Conservation (phyloP, 441 rosid species). For the Manihot esculenta region DNA sequence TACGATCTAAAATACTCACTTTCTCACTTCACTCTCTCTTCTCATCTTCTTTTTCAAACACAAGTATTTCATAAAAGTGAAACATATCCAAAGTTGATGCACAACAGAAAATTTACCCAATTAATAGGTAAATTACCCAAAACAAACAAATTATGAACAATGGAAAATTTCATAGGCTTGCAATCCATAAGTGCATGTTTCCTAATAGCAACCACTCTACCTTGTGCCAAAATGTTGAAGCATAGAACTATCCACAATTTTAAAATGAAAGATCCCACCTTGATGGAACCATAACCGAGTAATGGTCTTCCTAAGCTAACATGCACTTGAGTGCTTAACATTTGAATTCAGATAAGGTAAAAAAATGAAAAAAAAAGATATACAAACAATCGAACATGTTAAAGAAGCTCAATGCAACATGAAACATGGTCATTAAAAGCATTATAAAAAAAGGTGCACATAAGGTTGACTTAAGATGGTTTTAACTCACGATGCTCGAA, state of each 20-base stretch:
- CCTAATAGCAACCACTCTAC: neutral
- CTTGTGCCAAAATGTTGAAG: neutral
- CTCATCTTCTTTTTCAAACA: too few relatives aligned
- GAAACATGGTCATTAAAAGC: neutral
- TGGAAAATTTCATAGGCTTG: too few relatives aligned
- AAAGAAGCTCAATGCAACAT: neutral
- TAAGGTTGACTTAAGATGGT: neutral
- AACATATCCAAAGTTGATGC: too few relatives aligned
- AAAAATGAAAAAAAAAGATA: neutral
- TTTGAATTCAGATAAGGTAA: neutral
- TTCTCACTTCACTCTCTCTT: too few relatives aligned
- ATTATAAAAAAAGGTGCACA: too few relatives aligned
- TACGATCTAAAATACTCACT: too few relatives aligned
- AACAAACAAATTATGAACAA: neutral
- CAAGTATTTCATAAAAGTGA: too few relatives aligned
- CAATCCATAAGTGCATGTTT: neutral
- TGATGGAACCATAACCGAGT: neutral
- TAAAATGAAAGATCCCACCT: neutral
- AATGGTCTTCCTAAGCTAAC: neutral
- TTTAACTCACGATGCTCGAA: conserved; percentile 88
- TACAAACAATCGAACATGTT: neutral
- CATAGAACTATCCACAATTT: neutral
- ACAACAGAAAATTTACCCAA: too few relatives aligned
- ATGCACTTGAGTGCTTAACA: neutral
- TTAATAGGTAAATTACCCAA: neutral